Conservation (phyloP, 495 filamentous ascomycete species). For the Xylaria longipes region DNA sequence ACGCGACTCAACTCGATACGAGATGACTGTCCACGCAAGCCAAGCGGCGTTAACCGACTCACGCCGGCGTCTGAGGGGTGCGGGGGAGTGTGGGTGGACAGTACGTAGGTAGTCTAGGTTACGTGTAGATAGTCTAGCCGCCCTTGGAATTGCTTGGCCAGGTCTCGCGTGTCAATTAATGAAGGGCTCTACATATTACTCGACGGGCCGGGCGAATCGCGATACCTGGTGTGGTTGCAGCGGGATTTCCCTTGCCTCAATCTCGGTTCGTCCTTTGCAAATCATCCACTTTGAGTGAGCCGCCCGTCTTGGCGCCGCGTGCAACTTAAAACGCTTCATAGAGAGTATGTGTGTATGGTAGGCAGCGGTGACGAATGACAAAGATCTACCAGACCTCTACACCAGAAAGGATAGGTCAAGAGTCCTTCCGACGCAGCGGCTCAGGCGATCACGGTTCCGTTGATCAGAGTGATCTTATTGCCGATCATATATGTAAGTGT, state of each 20-base stretch:
- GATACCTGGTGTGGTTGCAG: conserved; percentile 12
- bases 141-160: not conserved
- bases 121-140: not conserved
- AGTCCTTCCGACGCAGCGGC: not conserved
- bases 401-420: not conserved
- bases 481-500: conserved; percentile 8
- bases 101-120: not conserved
- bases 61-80: conserved; percentile 14
- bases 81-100: not conserved
- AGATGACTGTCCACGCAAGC: not conserved
- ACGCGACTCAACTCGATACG: not conserved
- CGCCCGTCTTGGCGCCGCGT: conserved; percentile 16
- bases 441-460: not conserved
- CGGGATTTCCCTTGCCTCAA: conserved; percentile 1
- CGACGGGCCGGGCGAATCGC: conserved; percentile 11
- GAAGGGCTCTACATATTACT: conserved; percentile 1
- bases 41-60: not conserved
- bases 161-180: conserved; percentile 14
- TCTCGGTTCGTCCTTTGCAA: conserved; percentile 5
- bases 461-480: not conserved
- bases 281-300: conserved; percentile 8
- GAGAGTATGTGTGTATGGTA: not conserved
- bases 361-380: not conserved
- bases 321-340: not conserved
- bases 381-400: not conserved